Conservation (phyloP, 768 basidiomycete species). For the Tricholoma matsutake region DNA sequence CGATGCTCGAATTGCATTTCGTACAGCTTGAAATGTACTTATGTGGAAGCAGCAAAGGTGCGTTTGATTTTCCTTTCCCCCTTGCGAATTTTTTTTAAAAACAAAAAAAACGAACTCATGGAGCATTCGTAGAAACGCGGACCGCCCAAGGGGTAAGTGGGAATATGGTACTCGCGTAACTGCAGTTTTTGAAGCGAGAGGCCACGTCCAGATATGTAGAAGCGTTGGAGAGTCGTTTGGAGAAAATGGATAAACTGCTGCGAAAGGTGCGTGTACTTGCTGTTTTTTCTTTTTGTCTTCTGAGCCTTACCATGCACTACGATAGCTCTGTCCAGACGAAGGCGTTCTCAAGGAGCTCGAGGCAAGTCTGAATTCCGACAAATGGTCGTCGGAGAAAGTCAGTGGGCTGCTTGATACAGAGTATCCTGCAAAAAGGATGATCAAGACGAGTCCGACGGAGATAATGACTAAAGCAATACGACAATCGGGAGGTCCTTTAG, state of each 20-base stretch:
- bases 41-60: conserved; percentile 69
- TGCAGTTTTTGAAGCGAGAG: background rate
- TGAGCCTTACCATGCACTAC: background rate
- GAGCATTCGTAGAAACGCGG: conserved; percentile 45
- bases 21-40: conserved; percentile 63
- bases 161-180: too few relatives aligned
- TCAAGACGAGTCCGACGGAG: conserved; percentile 16
- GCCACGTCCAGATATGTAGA: conserved; percentile 49
- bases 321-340: conserved; percentile 62
- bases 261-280: conserved; percentile 25
- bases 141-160: conserved; percentile 55
- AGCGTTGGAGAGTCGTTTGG: conserved; percentile 54
- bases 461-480: conserved; percentile 35
- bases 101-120: background rate
- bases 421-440: background rate
- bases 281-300: background rate
- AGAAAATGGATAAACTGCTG: conserved; percentile 61
- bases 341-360: conserved; percentile 58
- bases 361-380: conserved; percentile 15
- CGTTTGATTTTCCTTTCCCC: conserved; percentile 16
- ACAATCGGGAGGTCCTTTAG: conserved; percentile 15
- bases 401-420: background rate
- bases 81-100: too few relatives aligned
- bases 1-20: conserved; percentile 67
- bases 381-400: conserved; percentile 5